Evolutionary conservation across 345 rosid species (phyloP), one percentile per base, ranked within the genome.

Genomic region (Sisymbrium altissimum): DNA sequence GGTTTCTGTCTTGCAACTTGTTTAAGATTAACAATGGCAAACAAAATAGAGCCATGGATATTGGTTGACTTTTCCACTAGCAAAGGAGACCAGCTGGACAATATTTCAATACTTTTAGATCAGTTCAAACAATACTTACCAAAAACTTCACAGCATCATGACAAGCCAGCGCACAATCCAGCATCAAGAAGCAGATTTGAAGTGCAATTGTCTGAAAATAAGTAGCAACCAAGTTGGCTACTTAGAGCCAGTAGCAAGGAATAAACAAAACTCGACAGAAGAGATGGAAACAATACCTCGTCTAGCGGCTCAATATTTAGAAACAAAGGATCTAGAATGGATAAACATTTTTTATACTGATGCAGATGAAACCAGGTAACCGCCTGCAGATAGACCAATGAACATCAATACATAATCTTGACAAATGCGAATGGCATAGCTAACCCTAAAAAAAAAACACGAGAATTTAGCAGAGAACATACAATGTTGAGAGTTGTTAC

Each of bases 351-450:
- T 23, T 82, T 61, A 81, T 86, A 89, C 75, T 96, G 95, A 69
- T 87, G 89, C 70, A 90, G 96, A 77, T 96, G 97, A 77, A 87
- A 92, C 96, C 96, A 96, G 52, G 84, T 81, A 78, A 87, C 78
- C 4, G 98, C 98, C 99, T 96, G 75, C 48, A 81, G 38, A 23
- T 71, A 77, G 71, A 64, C 9, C 38, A 79, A 61, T 45, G 55
- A 55, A 41, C 63, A 65, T 46, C 52, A 68, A 68, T 53, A 72
- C 25, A 41, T 72, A 23, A 72, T 45, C 13, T 32, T 52, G 3
- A 59, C 0, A 71, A 43, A 60, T 15, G 32, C 25, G 14, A 66
- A 58, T 11, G 52, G 44, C 44, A 77, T 18, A 71, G 39, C 11
- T 48, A 17, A 60, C 12, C 49, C 50, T 59, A 7, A 14, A 19